phyloP scores from a whole-genome alignment of 345 rosid genomes.

The Populus euphratica region DNA sequence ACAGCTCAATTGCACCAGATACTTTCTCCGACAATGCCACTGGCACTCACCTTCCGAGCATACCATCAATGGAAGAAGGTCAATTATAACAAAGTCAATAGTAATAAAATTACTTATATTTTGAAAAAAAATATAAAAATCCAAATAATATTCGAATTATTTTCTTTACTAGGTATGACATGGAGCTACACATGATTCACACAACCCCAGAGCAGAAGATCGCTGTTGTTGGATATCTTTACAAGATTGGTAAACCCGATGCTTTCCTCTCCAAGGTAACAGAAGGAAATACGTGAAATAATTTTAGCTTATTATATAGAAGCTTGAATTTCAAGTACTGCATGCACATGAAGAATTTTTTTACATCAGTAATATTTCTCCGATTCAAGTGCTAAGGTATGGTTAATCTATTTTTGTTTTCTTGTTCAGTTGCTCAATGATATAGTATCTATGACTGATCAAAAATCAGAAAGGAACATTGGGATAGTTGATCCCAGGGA shows the following conservation, averaged over 20 bases:
- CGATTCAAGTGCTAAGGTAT: no score
- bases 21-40: constrained; percentile 57
- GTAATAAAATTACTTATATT: neutral
- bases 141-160: neutral
- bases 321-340: no score
- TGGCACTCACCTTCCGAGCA: constrained; percentile 92
- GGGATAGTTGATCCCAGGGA: constrained; percentile 54
- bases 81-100: no score
- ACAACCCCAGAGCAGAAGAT: constrained; percentile 37
- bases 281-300: no score
- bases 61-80: constrained; percentile 61
- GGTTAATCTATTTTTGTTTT: no score
- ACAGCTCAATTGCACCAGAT: constrained; percentile 41
- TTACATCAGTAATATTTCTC: no score
- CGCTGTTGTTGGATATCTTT: constrained; percentile 49
- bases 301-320: no score
- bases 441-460: constrained; percentile 20
- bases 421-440: constrained; percentile 28
- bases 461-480: constrained; percentile 19
- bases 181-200: constrained; percentile 83
- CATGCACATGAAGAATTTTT: no score
- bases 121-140: no score
- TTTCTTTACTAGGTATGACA: constrained; percentile 38
- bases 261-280: constrained; percentile 55
- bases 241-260: constrained; percentile 49